Conservation (phyloP, 2,329 filamentous ascomycete genomes). For the Parafenestella ontariensis region DNA sequence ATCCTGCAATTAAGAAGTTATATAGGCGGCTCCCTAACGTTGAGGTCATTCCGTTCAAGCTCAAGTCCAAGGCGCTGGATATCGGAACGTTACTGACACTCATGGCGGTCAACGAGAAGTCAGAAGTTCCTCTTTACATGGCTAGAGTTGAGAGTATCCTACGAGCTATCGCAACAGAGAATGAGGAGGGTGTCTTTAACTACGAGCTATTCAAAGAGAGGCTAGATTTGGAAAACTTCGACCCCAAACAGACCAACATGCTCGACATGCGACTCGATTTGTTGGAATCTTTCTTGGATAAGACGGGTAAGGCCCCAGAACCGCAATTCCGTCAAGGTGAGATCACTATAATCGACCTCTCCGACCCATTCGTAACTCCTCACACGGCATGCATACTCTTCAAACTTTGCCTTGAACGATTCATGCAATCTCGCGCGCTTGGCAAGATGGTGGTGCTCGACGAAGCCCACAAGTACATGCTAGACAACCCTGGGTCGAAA, state of each 20-base stretch:
- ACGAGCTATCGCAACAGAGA: constrained; percentile 60
- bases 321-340: constrained; percentile 52
- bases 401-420: constrained; percentile 72
- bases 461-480: constrained; percentile 81
- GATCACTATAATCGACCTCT: constrained; percentile 74
- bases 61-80: constrained; percentile 59
- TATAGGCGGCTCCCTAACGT: constrained; percentile 49
- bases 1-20: constrained; percentile 24
- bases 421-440: constrained; percentile 58
- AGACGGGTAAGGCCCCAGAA: constrained; percentile 10
- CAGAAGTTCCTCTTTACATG: constrained; percentile 62
- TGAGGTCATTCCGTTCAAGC: constrained; percentile 54
- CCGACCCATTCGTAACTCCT: constrained; percentile 72
- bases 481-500: constrained; percentile 59
- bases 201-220: constrained; percentile 50
- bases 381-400: constrained; percentile 75
- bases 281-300: constrained; percentile 69
- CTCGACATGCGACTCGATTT: constrained; percentile 67
- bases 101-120: constrained; percentile 25
- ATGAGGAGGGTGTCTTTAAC: constrained; percentile 56
- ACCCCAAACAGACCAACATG: constrained; percentile 57
- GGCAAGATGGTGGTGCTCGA: constrained; percentile 73
- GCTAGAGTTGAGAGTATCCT: constrained; percentile 55
- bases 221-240: constrained; percentile 22
- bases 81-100: constrained; percentile 56